Base-by-base conservation (phyloP, 176 grass and related monocot species). In the Musa troglodytarum region DNA sequence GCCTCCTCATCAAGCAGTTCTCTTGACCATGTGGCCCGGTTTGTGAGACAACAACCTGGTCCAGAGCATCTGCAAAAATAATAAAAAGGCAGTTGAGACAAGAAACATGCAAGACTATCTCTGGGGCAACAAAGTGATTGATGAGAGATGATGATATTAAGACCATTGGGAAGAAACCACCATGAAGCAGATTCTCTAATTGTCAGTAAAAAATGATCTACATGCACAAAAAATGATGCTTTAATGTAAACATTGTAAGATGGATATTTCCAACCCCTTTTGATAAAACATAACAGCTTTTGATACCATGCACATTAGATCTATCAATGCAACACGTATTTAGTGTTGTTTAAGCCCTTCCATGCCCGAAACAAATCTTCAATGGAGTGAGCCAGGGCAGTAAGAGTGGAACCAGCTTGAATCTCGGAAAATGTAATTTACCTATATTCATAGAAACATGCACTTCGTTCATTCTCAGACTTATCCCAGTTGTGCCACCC, bases 401-500 rank as follows among this genome's bases (percentile, higher is more conserved):
- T 55, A 26, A 74, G 49, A 49, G 19, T 1, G 14, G 1, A 22
- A 1, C 2, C 15, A 50, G n/a, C 13, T 19, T 17, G 9, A 51
- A 19, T 69, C 52, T 64, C 16, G 54, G 12, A 62, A 2, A 53
- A 26, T 76, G 56, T 19, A 63, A 50, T 52, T 21, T 87, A 99
- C 91, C 88, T 94, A 84, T 92, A 92, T 79, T 99, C 96, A 74
- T 89, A 99, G 49, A 99, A 99, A 77, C 91, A 99, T 80, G 96
- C 88, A 59, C 80, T 94, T 92, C 86, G 71, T 78, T 99, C 96
- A 52, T 99, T 99, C 77, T 99, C 96, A 10, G 29, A 50, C 84
- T 86, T 99, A 81, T 94, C 91, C 96, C 96, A 99, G 23, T 99
- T 99, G 66, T 99, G 88, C 96, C 96, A 99, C 25, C 96, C 96